phyloP scores from a whole-genome alignment of 2,329 filamentous ascomycete species.

The Ophiognomonia clavigignenti-juglandacearum region DNA sequence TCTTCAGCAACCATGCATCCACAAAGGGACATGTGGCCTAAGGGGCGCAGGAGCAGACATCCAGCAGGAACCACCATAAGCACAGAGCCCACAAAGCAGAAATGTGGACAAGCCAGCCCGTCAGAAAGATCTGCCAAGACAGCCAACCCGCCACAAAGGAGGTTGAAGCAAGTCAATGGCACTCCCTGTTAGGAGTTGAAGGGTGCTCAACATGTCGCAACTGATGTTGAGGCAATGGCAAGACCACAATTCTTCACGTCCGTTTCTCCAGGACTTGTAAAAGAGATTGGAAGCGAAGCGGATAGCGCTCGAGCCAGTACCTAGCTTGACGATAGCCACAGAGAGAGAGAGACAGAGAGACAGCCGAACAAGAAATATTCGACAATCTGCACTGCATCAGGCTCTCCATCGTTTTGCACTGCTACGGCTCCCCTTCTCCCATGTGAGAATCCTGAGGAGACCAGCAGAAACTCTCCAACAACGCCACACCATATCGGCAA shows the following conservation, averaged over 20 bases:
- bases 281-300: slow-evolving; percentile 39
- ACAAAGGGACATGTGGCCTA: slow-evolving; percentile 1
- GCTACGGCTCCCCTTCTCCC: slow-evolving; percentile 29
- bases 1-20: slow-evolving; percentile 5
- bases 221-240: slow-evolving; percentile 18
- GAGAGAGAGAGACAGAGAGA: slow-evolving; percentile 24
- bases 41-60: slow-evolving; percentile 10
- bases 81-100: slow-evolving; percentile 5
- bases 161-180: slow-evolving; percentile 6
- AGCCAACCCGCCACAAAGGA: slow-evolving; percentile 22
- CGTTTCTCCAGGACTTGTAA: slow-evolving; percentile 35
- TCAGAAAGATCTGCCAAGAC: slow-evolving; percentile 19
- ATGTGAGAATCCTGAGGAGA: slow-evolving; percentile 25
- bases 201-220: slow-evolving; percentile 32
- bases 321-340: slow-evolving; percentile 73
- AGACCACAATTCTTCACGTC: slow-evolving; percentile 19
- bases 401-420: slow-evolving; percentile 27
- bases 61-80: slow-evolving; percentile 2
- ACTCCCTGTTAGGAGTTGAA: slow-evolving; percentile 21
- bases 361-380: slow-evolving; percentile 27
- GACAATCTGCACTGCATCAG: slow-evolving; percentile 32
- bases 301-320: slow-evolving; percentile 54
- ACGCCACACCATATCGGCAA: slow-evolving; percentile 2
- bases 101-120: slow-evolving; percentile 2
- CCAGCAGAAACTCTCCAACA: slow-evolving; percentile 4